Base-by-base conservation (phyloP, 805 yeast species). In the Metschnikowia sp. region DNA sequence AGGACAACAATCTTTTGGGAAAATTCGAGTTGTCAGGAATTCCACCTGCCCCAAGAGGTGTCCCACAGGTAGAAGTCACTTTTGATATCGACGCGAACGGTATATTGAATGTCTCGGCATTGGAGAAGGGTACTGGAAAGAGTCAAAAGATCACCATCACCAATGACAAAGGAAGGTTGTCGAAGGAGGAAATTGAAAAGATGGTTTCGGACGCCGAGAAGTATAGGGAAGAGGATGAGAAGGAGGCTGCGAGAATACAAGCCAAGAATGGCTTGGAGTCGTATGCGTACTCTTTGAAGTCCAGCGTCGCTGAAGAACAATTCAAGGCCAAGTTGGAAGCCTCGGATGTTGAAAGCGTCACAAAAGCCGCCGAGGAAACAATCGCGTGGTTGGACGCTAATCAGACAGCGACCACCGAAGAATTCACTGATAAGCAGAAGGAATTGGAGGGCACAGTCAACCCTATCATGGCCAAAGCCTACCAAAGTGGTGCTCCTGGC, bases 181-280 rank as follows among this genome's bases (percentile, higher is more conserved):
- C 92, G 26, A 86, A 88, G 76, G 97, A 91, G 53, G 96, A 90
- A 55, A 91, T 92, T 62, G 97, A 92, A 62, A 88, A 92, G 75
- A 92, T 92, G 97, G 96, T 92, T 54, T 94, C 83, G 65, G 98
- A 92, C 66, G 97, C 97, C 60, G 98, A 90, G 73, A 86, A 87
- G 75, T 92, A 75, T 63, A 96, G 96, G 57, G 89, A 87, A 61
- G 95, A 90, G 71, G 98, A 92, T 72, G 84, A 83, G 58, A 83
- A 80, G 60, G 78, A 88, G 51, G 86, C 91, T 65, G 81, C 81
- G 52, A 88, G 88, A 78, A 84, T 92, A 61, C 95, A 86, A 75
- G 83, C 96, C 53, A 88, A 89, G 77, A 91, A 89, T 74, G 75
- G 78, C 39, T 79, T 91, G 56, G 97, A 91, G 75, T 87, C 89